Evolutionary conservation across 2,329 filamentous ascomycete genomes (phyloP).

Genomic region (Fusarium multiceps): DNA sequence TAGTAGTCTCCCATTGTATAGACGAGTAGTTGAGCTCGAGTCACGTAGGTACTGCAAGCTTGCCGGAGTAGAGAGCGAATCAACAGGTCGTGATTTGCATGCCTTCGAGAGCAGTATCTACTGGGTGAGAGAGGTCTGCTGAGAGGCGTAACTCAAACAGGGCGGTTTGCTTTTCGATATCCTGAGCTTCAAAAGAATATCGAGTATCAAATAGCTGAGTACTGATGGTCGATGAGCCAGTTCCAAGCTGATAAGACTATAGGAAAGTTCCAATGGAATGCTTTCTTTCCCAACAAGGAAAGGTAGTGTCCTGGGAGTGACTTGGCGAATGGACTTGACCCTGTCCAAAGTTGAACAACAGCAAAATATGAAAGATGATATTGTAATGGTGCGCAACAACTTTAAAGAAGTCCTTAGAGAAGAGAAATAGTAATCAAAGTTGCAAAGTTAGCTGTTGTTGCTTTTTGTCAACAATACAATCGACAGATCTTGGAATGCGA

Average conservation of each 20-base stretch:
- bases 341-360: constrained; percentile 31
- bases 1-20: constrained; percentile 66
- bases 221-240: background rate
- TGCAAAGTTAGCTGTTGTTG: constrained; percentile 13
- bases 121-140: constrained; percentile 16
- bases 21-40: constrained; percentile 10
- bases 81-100: constrained; percentile 38
- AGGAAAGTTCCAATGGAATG: background rate
- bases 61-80: constrained; percentile 5
- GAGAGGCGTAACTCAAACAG: constrained; percentile 11
- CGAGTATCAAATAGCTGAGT: constrained; percentile 10
- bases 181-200: constrained; percentile 7
- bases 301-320: constrained; percentile 22
- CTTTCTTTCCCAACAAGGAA: constrained; percentile 26
- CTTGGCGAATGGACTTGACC: constrained; percentile 28
- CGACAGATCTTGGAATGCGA: constrained; percentile 35
- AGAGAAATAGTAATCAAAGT: background rate
- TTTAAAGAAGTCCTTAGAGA: background rate
- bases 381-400: constrained; percentile 1
- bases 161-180: constrained; percentile 15
- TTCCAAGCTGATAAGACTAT: background rate
- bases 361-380: constrained; percentile 25
- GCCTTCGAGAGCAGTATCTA: constrained; percentile 26
- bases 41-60: constrained; percentile 21
- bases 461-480: constrained; percentile 17